These are phyloP conservation scores for Sarocladiaceae sp. DNA, from an alignment of 2,329 filamentous ascomycete genomes.

Conservation along the genomic window DNA sequence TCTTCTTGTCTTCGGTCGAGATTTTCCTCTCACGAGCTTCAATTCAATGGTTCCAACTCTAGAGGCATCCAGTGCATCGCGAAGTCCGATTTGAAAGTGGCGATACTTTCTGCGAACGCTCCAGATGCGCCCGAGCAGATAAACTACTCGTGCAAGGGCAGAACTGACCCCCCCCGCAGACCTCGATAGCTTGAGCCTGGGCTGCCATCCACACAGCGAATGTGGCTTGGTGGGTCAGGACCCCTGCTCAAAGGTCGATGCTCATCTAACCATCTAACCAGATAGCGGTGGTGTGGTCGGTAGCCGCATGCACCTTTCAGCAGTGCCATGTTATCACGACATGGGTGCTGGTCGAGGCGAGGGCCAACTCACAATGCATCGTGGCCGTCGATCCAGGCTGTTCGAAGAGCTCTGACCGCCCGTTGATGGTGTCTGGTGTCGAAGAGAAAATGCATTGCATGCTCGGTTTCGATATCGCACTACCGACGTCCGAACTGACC, in stretches of 20 bases:
- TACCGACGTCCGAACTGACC: background rate
- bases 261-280: slow-evolving; percentile 9
- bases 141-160: background rate
- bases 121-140: background rate
- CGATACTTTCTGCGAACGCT: slow-evolving; percentile 1
- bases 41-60: background rate
- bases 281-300: background rate
- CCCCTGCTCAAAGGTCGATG: slow-evolving; percentile 1
- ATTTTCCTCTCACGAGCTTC: background rate
- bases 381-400: background rate
- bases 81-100: background rate
- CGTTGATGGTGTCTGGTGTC: slow-evolving; percentile 3
- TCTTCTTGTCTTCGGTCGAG: background rate
- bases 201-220: background rate
- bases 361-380: slow-evolving; percentile 2
- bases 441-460: background rate
- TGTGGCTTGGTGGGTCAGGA: slow-evolving; percentile 4
- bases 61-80: background rate
- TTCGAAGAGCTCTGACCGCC: background rate
- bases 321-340: slow-evolving; percentile 6
- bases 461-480: background rate
- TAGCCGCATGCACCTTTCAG: slow-evolving; percentile 7
- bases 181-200: slow-evolving; percentile 8
- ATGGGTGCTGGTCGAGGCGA: background rate
- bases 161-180: background rate